Evolutionary conservation across 2,329 filamentous ascomycete species (phyloP), one percentile per base, ranked within the genome.

Genomic region (Xylariaceae sp.): DNA sequence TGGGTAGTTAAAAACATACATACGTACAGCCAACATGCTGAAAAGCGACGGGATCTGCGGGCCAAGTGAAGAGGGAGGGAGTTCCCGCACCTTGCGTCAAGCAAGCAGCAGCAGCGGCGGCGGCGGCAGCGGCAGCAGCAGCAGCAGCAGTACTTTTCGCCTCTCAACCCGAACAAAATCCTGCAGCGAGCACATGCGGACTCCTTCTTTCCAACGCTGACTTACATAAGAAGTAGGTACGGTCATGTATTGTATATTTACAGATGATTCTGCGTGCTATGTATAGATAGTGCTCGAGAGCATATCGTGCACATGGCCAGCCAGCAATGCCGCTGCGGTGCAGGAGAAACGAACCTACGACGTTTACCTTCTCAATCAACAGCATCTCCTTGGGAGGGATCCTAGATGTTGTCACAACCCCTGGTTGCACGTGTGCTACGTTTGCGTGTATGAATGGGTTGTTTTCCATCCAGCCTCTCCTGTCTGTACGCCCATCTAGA

Each of bases 391-490:
- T 50, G 55, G 53, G 55, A 50, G 53, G 58, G 56, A 56, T 62
- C 45, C 47, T 61, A 51, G 11, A 44, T 11, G n/a, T 4, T 11
- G 6, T n/a, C 13, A 13, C 5, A 45, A 45, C 13, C 61, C 61
- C 61, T 39, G 59, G 56, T 59, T 54, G 48, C 61, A 61, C 59
- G 61, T 63, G 61, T 61, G 47, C 11, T 56, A n/a, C 35, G 56
- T 59, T 61, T 34, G 53, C 51, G 54, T 55, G 56, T 61, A 51
- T 59, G 53, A 58, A 57, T 58, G 44, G 61, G 13, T 50, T 41
- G 10, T 54, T 52, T 52, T 34, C 51, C 54, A 51, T 49, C 30
- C 54, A 18, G 23, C 49, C 35, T 44, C 11, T 13, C 11, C 37
- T 13, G 37, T 41, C 9, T 35, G 13, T 23, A 30, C 23, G 30